phyloP scores from a whole-genome alignment of 2,329 filamentous ascomycete species.

The Ophiocordyceps polyrhachis-furcata region DNA sequence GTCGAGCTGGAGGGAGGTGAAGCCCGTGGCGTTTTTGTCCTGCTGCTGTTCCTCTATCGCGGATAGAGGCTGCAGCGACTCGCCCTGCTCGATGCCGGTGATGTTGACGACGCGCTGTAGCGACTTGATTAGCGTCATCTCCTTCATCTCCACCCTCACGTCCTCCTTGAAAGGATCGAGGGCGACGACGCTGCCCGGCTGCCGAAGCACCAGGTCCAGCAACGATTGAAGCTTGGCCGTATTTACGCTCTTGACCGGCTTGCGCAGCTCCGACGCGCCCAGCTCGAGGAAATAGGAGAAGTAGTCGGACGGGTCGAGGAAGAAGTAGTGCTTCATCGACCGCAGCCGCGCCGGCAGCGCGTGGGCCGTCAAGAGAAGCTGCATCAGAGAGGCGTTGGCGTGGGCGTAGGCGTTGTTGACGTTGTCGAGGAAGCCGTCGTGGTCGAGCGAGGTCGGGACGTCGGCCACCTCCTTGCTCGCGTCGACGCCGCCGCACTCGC shows the following conservation, averaged over 20 bases:
- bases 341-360: slow-evolving; percentile 70
- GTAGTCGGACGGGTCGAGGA: slow-evolving; percentile 93
- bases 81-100: slow-evolving; percentile 82
- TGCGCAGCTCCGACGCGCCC: slow-evolving; percentile 72
- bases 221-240: slow-evolving; percentile 85
- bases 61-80: slow-evolving; percentile 53
- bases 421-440: slow-evolving; percentile 81
- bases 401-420: slow-evolving; percentile 90
- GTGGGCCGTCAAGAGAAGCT: slow-evolving; percentile 81
- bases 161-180: slow-evolving; percentile 97
- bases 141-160: slow-evolving; percentile 94
- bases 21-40: slow-evolving; percentile 75
- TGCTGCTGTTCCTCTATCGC: slow-evolving; percentile 13
- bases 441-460: slow-evolving; percentile 83
- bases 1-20: slow-evolving; percentile 84
- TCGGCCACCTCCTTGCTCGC: slow-evolving; percentile 75
- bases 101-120: slow-evolving; percentile 94
- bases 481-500: slow-evolving; percentile 91
- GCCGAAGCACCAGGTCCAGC: slow-evolving; percentile 88
- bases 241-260: slow-evolving; percentile 76
- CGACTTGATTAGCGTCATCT: slow-evolving; percentile 79
- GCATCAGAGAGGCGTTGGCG: slow-evolving; percentile 83
- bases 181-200: slow-evolving; percentile 83
- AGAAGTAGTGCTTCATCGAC: slow-evolving; percentile 97
- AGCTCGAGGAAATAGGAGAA: slow-evolving; percentile 97